phyloP scores from a whole-genome alignment of 2,329 filamentous ascomycete genomes.

The Metarhizium album region DNA sequence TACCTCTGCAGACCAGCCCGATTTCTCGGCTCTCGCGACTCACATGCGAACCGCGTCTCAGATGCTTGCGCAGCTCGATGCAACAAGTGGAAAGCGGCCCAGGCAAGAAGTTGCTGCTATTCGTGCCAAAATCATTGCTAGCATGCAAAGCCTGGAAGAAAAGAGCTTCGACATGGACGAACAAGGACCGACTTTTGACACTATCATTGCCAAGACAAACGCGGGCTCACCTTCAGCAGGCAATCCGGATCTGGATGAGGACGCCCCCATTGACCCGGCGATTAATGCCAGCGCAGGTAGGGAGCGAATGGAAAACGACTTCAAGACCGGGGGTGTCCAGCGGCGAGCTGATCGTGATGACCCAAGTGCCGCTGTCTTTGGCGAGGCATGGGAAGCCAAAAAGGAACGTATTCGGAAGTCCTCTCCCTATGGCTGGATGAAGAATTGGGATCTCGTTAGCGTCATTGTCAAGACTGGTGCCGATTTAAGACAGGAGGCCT shows the following conservation, averaged over 20 bases:
- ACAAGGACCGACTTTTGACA: constrained; percentile 65
- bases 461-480: constrained; percentile 83
- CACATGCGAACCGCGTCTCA: constrained; percentile 82
- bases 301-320: constrained; percentile 80
- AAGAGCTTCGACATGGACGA: constrained; percentile 73
- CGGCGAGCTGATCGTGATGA: constrained; percentile 75
- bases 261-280: constrained; percentile 36
- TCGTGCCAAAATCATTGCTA: constrained; percentile 76
- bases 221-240: constrained; percentile 30
- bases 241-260: constrained; percentile 45
- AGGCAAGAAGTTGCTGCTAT: constrained; percentile 75
- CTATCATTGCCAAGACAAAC: constrained; percentile 65
- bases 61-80: constrained; percentile 76
- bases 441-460: constrained; percentile 79
- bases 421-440: constrained; percentile 80
- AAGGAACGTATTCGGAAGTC: constrained; percentile 75
- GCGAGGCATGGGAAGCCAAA: constrained; percentile 76
- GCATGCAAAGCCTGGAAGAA: constrained; percentile 80
- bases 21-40: constrained; percentile 72
- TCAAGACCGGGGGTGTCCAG: constrained; percentile 75
- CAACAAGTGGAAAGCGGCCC: constrained; percentile 69
- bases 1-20: constrained; percentile 55
- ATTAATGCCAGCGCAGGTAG: constrained; percentile 63
- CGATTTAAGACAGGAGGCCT: constrained; percentile 74
- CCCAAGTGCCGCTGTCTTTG: constrained; percentile 75